Evolutionary conservation across 805 yeast genomes (phyloP).

Genomic region (Pichia eremophila): DNA sequence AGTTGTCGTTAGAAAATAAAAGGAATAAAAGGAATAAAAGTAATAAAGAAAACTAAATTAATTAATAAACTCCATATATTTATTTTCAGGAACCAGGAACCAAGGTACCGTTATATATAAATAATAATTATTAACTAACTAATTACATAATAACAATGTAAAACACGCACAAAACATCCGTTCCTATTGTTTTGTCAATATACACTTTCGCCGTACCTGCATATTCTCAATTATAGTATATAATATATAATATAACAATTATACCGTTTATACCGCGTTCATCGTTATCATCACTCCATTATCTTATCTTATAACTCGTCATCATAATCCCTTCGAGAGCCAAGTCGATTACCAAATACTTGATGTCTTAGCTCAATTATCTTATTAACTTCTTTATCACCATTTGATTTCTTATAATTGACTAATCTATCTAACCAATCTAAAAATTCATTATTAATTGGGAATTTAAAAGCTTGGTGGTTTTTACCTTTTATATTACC

Average conservation of each 20-base stretch:
- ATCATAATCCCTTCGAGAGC: slow-evolving; percentile 46
- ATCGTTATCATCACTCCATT: no score
- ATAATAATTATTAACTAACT: background rate
- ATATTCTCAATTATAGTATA: no score
- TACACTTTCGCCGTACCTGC: no score
- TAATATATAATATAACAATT: no score
- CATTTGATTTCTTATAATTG: slow-evolving; percentile 17
- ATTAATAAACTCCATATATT: no score
- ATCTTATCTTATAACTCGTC: slow-evolving; percentile 1
- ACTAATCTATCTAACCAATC: slow-evolving; percentile 42
- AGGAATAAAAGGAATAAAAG: no score
- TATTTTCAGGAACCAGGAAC: background rate
- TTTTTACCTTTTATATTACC: slow-evolving; percentile 26
- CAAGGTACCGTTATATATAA: background rate
- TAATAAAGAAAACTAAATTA: no score
- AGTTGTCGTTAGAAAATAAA: no score
- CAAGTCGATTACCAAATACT: slow-evolving; percentile 73
- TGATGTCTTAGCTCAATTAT: slow-evolving; percentile 38
- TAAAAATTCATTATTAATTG: slow-evolving; percentile 31
- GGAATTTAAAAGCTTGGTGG: slow-evolving; percentile 16
- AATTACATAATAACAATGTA: no score
- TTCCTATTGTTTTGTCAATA: no score
- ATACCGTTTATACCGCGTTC: no score
- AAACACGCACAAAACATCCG: no score
- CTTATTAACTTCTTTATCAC: slow-evolving; percentile 18